A percentile compares a stretch with the other conserved stretches of the same genome.
These are phyloP conservation scores for Rhynchospora pubera DNA, from an alignment of 176 grass and related monocot species.

Conservation along the genomic window DNA sequence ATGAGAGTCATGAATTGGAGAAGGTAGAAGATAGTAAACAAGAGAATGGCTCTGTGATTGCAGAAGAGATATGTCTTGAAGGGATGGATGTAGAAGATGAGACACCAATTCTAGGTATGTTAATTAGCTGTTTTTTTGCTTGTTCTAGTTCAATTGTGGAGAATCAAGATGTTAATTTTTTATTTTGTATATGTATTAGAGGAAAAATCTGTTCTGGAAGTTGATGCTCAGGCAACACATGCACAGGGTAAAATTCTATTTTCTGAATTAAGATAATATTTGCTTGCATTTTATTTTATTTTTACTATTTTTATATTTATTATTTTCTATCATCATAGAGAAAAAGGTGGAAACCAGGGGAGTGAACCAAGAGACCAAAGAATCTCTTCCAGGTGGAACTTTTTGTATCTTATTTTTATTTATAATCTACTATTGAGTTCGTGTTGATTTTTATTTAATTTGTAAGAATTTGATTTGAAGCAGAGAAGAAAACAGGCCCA, in stretches of 20 bases:
- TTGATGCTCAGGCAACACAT: constrained; percentile 26
- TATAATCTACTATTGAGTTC: neutral
- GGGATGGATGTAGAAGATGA: constrained; percentile 29
- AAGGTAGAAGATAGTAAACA: constrained; percentile 31
- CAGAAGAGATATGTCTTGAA: neutral
- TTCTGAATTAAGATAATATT: neutral
- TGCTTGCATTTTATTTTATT: neutral
- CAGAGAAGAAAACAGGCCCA: constrained; percentile 38
- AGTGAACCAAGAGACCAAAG: constrained; percentile 20
- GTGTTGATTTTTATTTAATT: neutral
- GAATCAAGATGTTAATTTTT: neutral
- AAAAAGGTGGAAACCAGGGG: constrained; percentile 2
- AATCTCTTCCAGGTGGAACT: constrained; percentile 35
- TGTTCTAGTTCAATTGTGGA: neutral
- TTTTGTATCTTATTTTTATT: constrained; percentile 10
- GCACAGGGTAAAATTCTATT: constrained; percentile 28
- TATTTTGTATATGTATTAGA: constrained; percentile 19
- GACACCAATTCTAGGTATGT: constrained; percentile 26
- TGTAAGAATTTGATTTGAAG: constrained; percentile 22
- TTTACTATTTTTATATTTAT: neutral
- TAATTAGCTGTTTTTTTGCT: neutral
- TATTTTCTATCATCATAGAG: neutral
- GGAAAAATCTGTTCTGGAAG: constrained; percentile 23
- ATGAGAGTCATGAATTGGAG: constrained; percentile 28
- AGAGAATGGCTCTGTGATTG: constrained; percentile 18